Base-by-base conservation (phyloP, 2,329 filamentous ascomycete genomes). In the Trichoderma lentiforme region DNA sequence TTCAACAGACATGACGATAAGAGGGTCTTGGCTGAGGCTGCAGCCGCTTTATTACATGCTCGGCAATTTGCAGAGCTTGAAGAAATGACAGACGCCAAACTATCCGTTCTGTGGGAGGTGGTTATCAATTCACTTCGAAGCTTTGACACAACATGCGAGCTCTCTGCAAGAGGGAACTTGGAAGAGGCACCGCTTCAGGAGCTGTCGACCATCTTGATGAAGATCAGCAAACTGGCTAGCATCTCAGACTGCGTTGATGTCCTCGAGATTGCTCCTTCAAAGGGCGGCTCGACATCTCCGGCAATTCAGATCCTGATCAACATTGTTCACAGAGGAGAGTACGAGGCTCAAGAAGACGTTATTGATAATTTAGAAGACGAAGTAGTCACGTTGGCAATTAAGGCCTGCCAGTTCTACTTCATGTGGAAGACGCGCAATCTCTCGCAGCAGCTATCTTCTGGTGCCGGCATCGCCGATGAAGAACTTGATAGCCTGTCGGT, bases 1-100 rank as follows among this genome's bases (percentile, higher is more conserved):
- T 98, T 99, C 82, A 90, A 92, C 76, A 90, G 94, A n/a, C 96
- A 99, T 78, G 93, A 93, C 57, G 93, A 97, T 77, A 92, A 93
- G 76, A 89, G 89, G 70, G 95, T 98, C 21, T 86, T 99, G 60
- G 90, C 90, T 12, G 95, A 98, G 80, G 95, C 94, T 15, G 92
- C 92, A 32, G 87, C 90, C 26, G 93, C 95, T 6, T 88, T 99
- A 47, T 83, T 97, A 36, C 94, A 97, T 79, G 94, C 95, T 9
- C 91, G 93, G 74, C 91, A 91, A 73, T 95, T 94, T 73, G 94
- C 96, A 73, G 95, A 97, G 78, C 89, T 97, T 39, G 92, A 95
- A 75, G 96, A 99, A 77, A 84, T 94, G 14, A 92, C 94, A 1
- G 92, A 96, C 74, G 88, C 86, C 78, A 97, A 95, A 79, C 84